Conservation (phyloP, 257 asterid genomes). For the Schizonepeta tenuifolia region DNA sequence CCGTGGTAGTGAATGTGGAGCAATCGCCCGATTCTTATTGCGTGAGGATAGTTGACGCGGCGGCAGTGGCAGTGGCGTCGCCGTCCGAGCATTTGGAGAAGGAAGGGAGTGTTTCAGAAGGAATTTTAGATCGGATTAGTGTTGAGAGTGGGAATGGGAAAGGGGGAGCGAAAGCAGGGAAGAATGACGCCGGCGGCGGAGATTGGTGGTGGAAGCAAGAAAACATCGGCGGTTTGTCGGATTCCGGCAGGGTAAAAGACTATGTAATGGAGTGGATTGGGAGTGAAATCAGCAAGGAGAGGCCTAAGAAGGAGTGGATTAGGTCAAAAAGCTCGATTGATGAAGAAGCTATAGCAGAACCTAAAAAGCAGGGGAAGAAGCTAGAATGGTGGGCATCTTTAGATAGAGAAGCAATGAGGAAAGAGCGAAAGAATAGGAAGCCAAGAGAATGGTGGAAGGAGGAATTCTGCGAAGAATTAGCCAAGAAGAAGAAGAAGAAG, state of each 20-base stretch:
- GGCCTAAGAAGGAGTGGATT: slow-evolving; percentile 79
- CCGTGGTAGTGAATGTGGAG: slow-evolving; percentile 64
- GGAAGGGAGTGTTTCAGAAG: slow-evolving; percentile 65
- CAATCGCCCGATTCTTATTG: slow-evolving; percentile 60
- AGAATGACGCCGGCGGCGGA: slow-evolving; percentile 60
- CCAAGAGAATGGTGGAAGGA: slow-evolving; percentile 99
- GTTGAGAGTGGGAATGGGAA: slow-evolving; percentile 63
- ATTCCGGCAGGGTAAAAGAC: slow-evolving; percentile 84
- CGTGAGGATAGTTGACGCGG: slow-evolving; percentile 49
- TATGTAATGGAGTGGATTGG: slow-evolving; percentile 98
- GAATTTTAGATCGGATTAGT: slow-evolving; percentile 59
- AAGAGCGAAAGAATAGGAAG: slow-evolving; percentile 56
- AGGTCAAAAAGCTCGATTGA: slow-evolving; percentile 46
- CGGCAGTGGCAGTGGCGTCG: slow-evolving; percentile 12
- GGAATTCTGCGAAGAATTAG: slow-evolving; percentile 81
- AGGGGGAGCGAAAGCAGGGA: slow-evolving; percentile 51
- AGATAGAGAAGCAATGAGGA: slow-evolving; percentile 53
- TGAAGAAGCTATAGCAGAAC: slow-evolving; percentile 43
- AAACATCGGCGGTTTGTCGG: slow-evolving; percentile 60
- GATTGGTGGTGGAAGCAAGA: slow-evolving; percentile 98
- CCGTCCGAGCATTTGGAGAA: slow-evolving; percentile 58
- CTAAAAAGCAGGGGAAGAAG: slow-evolving; percentile 66
- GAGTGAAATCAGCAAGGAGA: slow-evolving; percentile 79
- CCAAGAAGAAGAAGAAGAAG: slow-evolving; percentile 83
- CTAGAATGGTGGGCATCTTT: slow-evolving; percentile 79